Base-by-base conservation (phyloP, 768 basidiomycete species). In the Tulasnella sp. region DNA sequence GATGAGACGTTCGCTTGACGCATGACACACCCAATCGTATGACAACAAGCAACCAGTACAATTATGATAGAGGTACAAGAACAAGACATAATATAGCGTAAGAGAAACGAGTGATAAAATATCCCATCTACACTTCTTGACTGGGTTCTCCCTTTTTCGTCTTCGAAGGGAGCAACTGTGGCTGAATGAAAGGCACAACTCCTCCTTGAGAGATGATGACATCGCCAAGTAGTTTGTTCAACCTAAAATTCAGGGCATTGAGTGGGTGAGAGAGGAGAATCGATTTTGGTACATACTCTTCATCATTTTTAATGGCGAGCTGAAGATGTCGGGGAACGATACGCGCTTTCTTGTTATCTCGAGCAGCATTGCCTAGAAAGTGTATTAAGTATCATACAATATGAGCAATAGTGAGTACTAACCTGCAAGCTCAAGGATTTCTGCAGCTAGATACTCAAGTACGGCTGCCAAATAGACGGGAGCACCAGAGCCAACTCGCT, bases 181-280 rank as follows among this genome's bases (percentile, higher is more conserved):
- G 56, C 58, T 63, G 63, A 57, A 70, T 70, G 57, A 59, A 55
- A 40, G 63, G 63, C 19, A 64, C 48, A 52, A 66, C 64, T 65
- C 70, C 70, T 62, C 70, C 70, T 57, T 72, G 69, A 37, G 69
- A 70, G 66, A 72, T 71, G 64, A 67, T 66, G 57, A 72, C 70
- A 61, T 10, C 59, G 13, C 69, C 69, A 60, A 72, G 65, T 53
- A 72, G 67, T 59, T 67, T 66, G 68, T 69, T 68, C 56, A 69
- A 58, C 53, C 47, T 48, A 25, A 45, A 53, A 43, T 15, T 5
- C 4, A 4, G 25, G 47, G 20, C 47, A 51, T 22, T 10, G 10
- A 49, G 4, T 16, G 37, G 4, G 20, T 13, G 19, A 31, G 24
- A 10, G 24, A 10, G 56, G 42, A 6, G 15, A 55, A 8, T 29